These are phyloP conservation scores for Tetradesmus obliquus DNA, from an alignment of 139 green algal genomes.

Conservation along the genomic window DNA sequence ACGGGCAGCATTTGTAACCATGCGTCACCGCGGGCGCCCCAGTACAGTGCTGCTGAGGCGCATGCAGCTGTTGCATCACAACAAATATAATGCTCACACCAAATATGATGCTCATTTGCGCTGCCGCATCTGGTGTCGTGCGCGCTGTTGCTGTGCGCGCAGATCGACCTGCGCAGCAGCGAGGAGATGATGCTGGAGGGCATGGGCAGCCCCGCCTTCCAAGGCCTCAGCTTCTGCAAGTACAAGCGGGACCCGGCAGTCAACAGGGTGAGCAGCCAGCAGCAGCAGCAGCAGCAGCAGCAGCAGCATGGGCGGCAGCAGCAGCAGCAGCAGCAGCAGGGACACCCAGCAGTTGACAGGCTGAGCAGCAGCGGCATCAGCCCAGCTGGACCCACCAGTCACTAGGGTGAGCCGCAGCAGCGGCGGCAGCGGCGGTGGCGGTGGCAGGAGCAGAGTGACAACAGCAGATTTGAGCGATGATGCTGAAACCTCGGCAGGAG, in stretches of 20 bases:
- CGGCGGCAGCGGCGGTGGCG: not conserved
- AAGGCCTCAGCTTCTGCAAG: conserved; percentile 26
- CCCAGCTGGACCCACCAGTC: not conserved
- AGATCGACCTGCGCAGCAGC: conserved; percentile 14
- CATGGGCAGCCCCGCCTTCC: not conserved
- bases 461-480: no score
- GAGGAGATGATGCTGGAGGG: conserved; percentile 24
- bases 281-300: not conserved
- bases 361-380: not conserved
- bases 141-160: not conserved
- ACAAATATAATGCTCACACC: no score
- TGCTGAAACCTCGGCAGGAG: no score
- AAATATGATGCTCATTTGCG: no score
- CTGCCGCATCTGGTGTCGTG: not conserved
- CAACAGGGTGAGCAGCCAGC: conserved; percentile 10
- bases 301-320: not conserved
- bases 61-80: no score
- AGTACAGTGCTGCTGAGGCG: no score
- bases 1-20: no score
- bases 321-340: not conserved
- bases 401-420: not conserved
- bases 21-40: no score
- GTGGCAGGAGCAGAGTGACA: no score
- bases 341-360: not conserved
- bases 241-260: conserved; percentile 33